phyloP scores from a whole-genome alignment of 805 yeast species.

The Yamadazyma sp. region DNA sequence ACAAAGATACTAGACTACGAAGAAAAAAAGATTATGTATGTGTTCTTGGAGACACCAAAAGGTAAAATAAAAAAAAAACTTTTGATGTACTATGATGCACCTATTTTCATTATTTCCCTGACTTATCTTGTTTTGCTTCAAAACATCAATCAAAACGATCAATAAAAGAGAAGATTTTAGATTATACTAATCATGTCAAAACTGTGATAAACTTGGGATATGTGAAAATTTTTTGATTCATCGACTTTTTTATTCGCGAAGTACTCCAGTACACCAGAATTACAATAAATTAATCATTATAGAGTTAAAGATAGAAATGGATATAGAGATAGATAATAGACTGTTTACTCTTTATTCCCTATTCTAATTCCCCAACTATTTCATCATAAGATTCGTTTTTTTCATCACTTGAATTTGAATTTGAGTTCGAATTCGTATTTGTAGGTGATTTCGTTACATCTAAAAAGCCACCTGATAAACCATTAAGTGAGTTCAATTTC shows the following conservation, averaged over 20 bases:
- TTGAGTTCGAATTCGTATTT: too few relatives aligned
- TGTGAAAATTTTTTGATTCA: constrained; percentile 4
- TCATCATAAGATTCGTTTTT: constrained; percentile 6
- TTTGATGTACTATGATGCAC: constrained; percentile 51
- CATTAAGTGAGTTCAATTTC: too few relatives aligned
- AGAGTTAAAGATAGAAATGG: too few relatives aligned
- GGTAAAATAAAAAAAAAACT: constrained; percentile 28
- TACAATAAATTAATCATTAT: too few relatives aligned
- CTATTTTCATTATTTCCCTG: constrained; percentile 3
- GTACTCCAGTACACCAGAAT: too few relatives aligned
- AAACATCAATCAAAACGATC: constrained; percentile 42
- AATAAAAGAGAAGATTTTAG: constrained; percentile 33
- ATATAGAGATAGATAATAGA: too few relatives aligned
- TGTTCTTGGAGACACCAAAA: constrained; percentile 51
- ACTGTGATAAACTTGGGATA: constrained; percentile 3
- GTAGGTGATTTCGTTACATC: constrained; percentile 19
- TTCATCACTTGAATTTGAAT: too few relatives aligned
- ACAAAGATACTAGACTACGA: neutral
- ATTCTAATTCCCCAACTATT: constrained; percentile 12
- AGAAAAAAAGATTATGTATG: constrained; percentile 25
- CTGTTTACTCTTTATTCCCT: too few relatives aligned
- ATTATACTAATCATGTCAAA: constrained; percentile 9
- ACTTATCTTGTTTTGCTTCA: constrained; percentile 28
- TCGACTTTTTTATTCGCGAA: constrained; percentile 1
- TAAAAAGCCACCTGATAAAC: constrained; percentile 33